Percentiles rank a stretch among this genome's conserved stretches.
Conservation (phyloP, 176 grass and related monocot species). For the Rhynchospora pubera region DNA sequence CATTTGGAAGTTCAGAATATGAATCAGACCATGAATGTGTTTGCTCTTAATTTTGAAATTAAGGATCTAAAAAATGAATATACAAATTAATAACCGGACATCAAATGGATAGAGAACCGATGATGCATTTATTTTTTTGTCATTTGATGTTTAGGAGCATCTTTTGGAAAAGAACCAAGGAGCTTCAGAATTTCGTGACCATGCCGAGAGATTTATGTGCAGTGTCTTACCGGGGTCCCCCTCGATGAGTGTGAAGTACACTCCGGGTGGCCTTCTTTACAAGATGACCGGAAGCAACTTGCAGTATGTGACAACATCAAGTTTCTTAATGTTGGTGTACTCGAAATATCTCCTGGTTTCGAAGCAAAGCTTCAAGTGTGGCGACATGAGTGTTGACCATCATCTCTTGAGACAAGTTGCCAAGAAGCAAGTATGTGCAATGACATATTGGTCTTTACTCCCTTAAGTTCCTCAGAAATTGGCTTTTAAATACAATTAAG, state of each 20-base stretch:
- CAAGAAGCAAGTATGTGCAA: constrained; percentile 21
- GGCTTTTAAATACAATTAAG: neutral
- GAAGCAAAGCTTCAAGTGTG: constrained; percentile 11
- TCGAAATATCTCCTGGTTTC: constrained; percentile 30
- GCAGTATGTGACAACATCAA: constrained; percentile 38
- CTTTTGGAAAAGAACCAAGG: constrained; percentile 7
- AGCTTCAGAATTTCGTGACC: constrained; percentile 9
- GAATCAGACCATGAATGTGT: neutral
- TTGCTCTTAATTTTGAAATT: neutral
- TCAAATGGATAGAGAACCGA: neutral
- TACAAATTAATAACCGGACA: neutral
- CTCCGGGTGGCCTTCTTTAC: constrained; percentile 33
- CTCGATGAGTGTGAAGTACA: constrained; percentile 20
- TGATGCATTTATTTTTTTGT: neutral
- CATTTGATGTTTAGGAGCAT: constrained; percentile 21
- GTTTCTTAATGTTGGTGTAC: constrained; percentile 27
- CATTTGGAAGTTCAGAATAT: neutral
- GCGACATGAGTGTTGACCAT: neutral
- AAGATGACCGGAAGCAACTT: constrained; percentile 31
- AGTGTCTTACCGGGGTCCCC: constrained; percentile 15
- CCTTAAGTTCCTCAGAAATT: neutral
- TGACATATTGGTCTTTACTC: neutral
- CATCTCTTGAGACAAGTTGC: neutral
- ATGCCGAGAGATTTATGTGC: constrained; percentile 26
- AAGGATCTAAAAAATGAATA: neutral